These are phyloP conservation scores for Maudiozyma saulgeensis DNA, from an alignment of 805 yeast species.

Conservation along the genomic window DNA sequence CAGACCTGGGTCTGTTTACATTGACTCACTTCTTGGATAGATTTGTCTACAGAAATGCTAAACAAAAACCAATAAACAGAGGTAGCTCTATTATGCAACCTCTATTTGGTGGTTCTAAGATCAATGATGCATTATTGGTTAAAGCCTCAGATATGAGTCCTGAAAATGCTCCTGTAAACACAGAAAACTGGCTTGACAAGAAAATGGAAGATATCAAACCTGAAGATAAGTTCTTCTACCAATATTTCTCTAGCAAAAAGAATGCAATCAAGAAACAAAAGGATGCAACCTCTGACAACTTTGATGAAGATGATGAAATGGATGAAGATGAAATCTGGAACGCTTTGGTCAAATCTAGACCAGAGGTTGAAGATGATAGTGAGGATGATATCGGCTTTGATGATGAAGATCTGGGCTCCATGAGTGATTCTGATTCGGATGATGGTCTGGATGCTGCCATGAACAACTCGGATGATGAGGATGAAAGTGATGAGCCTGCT, in stretches of 20 bases:
- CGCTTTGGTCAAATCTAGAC: conserved; percentile 65
- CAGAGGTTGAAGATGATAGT: conserved; percentile 53
- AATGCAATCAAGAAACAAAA: conserved; percentile 27
- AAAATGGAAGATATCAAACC: conserved; percentile 62
- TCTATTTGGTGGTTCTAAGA: conserved; percentile 59
- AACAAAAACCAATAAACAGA: conserved; percentile 59
- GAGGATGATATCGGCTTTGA: conserved; percentile 36
- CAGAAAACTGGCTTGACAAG: conserved; percentile 72
- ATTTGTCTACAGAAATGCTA: conserved; percentile 89
- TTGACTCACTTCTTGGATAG: conserved; percentile 86
- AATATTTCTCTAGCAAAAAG: conserved; percentile 64
- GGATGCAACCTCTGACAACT: conserved; percentile 26
- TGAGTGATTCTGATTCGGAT: conserved; percentile 15
- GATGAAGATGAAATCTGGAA: conserved; percentile 73
- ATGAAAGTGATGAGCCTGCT: conserved; percentile 29
- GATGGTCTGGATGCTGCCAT: conserved; percentile 16
- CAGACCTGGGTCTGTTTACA: conserved; percentile 84
- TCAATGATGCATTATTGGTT: conserved; percentile 59
- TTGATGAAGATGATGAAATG: conserved; percentile 34
- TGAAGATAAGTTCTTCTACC: conserved; percentile 80
- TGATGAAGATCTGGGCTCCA: conserved; percentile 30
- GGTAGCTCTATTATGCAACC: conserved; percentile 98
- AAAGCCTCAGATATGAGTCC: conserved; percentile 43
- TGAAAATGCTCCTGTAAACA: conserved; percentile 62
- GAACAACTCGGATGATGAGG: conserved; percentile 27